A percentile compares a stretch with the other conserved stretches of the same genome.
These are phyloP conservation scores for Cercospora citrullina DNA, from an alignment of 2,329 filamentous ascomycete species.

Conservation along the genomic window DNA sequence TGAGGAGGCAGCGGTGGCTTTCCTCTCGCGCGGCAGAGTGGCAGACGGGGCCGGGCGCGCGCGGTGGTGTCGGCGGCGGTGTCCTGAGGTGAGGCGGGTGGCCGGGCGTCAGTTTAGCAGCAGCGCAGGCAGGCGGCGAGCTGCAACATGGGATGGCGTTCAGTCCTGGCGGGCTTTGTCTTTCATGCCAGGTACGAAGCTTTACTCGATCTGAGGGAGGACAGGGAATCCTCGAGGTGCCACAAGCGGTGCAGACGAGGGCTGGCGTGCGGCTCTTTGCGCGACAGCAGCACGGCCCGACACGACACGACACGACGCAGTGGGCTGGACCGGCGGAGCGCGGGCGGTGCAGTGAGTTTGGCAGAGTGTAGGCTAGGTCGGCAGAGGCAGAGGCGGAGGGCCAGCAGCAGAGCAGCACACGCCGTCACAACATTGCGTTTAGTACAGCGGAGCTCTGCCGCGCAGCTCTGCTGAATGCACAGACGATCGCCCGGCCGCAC, in stretches of 20 bases:
- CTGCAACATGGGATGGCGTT: neutral
- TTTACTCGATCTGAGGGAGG: slow-evolving; percentile 11
- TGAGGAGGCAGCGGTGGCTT: neutral
- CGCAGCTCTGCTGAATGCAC: neutral
- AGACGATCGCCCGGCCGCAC: neutral
- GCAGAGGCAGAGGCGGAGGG: neutral
- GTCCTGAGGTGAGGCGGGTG: neutral
- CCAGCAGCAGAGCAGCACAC: neutral
- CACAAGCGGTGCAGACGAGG: neutral
- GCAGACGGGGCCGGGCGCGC: neutral
- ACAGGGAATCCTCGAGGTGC: slow-evolving; percentile 5
- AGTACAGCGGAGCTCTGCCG: neutral
- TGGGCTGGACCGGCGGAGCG: neutral
- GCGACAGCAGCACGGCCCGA: neutral
- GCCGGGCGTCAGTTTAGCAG: neutral
- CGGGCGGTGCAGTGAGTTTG: neutral
- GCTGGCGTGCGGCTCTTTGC: neutral
- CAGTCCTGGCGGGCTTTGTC: slow-evolving; percentile 1
- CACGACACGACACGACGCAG: neutral
- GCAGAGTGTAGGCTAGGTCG: neutral
- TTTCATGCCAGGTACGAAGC: slow-evolving; percentile 12
- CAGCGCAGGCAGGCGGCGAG: neutral
- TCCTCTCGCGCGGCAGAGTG: neutral
- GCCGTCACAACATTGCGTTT: neutral
- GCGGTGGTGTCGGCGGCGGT: neutral